Evolutionary conservation across 2,329 filamentous ascomycete genomes (phyloP).

Genomic region (Lanzia echinophila): DNA sequence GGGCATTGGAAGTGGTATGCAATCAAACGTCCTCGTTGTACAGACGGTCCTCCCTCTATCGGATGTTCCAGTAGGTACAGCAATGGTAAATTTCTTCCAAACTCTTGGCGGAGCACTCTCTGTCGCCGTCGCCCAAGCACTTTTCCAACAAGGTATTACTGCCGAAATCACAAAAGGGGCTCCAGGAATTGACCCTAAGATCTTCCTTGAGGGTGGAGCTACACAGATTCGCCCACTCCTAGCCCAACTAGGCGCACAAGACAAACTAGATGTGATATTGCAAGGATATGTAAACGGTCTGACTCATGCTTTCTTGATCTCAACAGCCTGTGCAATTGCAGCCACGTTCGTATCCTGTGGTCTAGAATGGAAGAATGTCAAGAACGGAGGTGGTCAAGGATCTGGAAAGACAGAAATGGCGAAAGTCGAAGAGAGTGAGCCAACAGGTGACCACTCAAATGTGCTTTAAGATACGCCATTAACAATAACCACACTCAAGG

Average conservation of each 20-base stretch:
- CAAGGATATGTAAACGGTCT: slow-evolving; percentile 50
- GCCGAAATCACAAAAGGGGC: slow-evolving; percentile 41
- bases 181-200: slow-evolving; percentile 37
- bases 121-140: slow-evolving; percentile 56
- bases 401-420: neutral
- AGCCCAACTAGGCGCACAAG: slow-evolving; percentile 34
- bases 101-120: slow-evolving; percentile 58
- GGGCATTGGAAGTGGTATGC: slow-evolving; percentile 19
- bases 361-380: slow-evolving; percentile 48
- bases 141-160: slow-evolving; percentile 59
- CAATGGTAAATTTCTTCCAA: slow-evolving; percentile 54
- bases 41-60: slow-evolving; percentile 44
- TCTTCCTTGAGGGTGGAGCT: slow-evolving; percentile 48
- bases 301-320: slow-evolving; percentile 46
- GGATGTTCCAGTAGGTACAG: slow-evolving; percentile 44
- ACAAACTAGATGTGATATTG: slow-evolving; percentile 40
- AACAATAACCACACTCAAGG: too few species aligned
- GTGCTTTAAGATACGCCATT: too few species aligned
- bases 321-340: slow-evolving; percentile 39
- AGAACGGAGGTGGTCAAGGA: slow-evolving; percentile 32
- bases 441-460: too few species aligned
- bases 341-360: slow-evolving; percentile 40
- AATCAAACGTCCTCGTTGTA: slow-evolving; percentile 29
- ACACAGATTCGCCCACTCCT: slow-evolving; percentile 43
- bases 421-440: neutral